phyloP scores from a whole-genome alignment of 1,284 basidiomycete genomes.

The Kalmanozyma brasiliensis region DNA sequence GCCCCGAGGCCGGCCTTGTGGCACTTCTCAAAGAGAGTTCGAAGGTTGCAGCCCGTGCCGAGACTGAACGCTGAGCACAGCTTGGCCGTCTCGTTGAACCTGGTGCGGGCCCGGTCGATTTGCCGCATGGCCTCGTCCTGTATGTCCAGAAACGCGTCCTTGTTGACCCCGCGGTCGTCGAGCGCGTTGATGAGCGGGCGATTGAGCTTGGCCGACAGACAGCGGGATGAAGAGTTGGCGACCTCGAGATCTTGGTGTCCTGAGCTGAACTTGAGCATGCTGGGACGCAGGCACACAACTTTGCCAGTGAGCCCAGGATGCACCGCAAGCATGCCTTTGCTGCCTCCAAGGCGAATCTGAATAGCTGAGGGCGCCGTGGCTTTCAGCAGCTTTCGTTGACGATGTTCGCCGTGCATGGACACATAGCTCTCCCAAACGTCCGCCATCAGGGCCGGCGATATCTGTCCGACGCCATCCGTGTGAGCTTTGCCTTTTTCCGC shows the following conservation, averaged over 20 bases:
- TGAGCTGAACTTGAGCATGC: slow-evolving; percentile 34
- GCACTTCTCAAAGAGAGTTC: slow-evolving; percentile 22
- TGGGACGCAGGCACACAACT: slow-evolving; percentile 18
- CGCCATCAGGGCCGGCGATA: slow-evolving; percentile 33
- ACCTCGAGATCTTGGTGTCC: slow-evolving; percentile 33
- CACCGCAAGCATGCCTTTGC: slow-evolving; percentile 38
- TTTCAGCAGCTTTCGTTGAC: slow-evolving; percentile 19
- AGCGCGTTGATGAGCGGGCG: slow-evolving; percentile 45
- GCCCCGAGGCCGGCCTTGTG: slow-evolving; percentile 23
- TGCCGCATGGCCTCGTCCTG: slow-evolving; percentile 28
- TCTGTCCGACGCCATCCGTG: slow-evolving; percentile 37
- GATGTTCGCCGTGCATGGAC: slow-evolving; percentile 20
- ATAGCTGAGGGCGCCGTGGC: slow-evolving; percentile 35
- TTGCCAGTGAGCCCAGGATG: slow-evolving; percentile 26
- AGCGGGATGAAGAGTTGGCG: slow-evolving; percentile 20
- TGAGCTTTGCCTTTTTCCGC: slow-evolving; percentile 1
- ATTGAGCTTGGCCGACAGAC: slow-evolving; percentile 32
- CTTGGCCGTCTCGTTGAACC: slow-evolving; percentile 25
- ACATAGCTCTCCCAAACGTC: slow-evolving; percentile 33
- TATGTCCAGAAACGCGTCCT: slow-evolving; percentile 14
- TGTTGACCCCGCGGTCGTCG: slow-evolving; percentile 18
- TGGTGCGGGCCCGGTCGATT: slow-evolving; percentile 18
- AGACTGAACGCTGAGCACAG: slow-evolving; percentile 29
- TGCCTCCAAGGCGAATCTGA: slow-evolving; percentile 38
- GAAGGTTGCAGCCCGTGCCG: slow-evolving; percentile 28